Base-by-base conservation (phyloP, 768 basidiomycete genomes). In the Saitozyma podzolica region DNA sequence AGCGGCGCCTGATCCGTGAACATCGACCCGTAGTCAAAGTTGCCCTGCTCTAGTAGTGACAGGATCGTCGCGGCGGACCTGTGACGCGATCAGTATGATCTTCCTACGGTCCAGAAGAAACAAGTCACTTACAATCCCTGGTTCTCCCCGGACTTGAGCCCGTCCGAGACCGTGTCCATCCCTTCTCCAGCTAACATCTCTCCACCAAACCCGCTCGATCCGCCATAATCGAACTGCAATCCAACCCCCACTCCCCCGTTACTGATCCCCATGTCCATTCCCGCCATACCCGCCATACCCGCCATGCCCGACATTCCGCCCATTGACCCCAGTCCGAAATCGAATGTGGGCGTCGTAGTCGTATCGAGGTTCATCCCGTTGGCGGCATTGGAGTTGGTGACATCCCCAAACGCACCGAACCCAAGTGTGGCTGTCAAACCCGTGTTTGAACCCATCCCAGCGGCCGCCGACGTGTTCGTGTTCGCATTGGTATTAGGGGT, bases 21-120 rank as follows among this genome's bases (percentile, higher is more conserved):
- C 50, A 76, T 71, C 42, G 64, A 62, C 39, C 70, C 68, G 62
- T 76, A 76, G 52, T 76, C 75, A 54, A 79, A 79, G 9, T 69
- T 72, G 9, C 78, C 78, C 63, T 79, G 73, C 59, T 77, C 76
- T 66, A 79, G 64, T 17, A 79, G 45, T 39, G 67, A 65, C 39
- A 79, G 58, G 40, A 79, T 79, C 2, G 78, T 74, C 8, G 76
- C 75, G 11, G 78, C 78, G 20, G 78, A 79, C 60, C 76, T 78
- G 53, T 14, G 13, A 3, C 29, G 17, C 9, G 13, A 63, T 54
- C 55, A 19, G 51, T 47, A 11, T 47, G 2, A 17, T 13, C 52
- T 6, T 19, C 52, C 16, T 19, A 29, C n/a, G 11, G 17, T 55
- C 54, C 54, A 41, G 11, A 3, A 17, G 13, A 47, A n/a, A 47